phyloP scores from a whole-genome alignment of 306 rosid genomes.

The Lathyrus oleraceus region DNA sequence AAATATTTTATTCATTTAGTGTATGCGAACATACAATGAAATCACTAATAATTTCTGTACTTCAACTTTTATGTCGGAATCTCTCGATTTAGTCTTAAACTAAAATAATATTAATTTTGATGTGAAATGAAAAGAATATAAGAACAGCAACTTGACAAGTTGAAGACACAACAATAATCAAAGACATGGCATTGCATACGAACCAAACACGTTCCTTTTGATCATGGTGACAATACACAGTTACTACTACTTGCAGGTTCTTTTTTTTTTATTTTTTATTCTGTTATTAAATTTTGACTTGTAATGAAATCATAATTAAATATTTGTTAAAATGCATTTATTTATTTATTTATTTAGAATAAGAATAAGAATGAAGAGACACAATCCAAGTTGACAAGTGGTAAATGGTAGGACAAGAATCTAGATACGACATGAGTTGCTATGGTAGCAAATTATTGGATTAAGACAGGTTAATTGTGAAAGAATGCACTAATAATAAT shows the following conservation, averaged over 20 bases:
- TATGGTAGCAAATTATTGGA: constrained; percentile 31
- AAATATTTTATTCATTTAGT: constrained; percentile 1
- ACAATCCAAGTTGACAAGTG: constrained; percentile 16
- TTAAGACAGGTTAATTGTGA: constrained; percentile 14
- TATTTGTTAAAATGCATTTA: not conserved
- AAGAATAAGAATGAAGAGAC: constrained; percentile 8
- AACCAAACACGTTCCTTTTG: constrained; percentile 28
- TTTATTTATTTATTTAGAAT: not conserved
- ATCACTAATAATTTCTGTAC: not conserved
- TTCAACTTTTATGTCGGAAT: not conserved
- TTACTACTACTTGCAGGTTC: not conserved
- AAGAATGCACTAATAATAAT: constrained; percentile 23
- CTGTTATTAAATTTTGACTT: constrained; percentile 27
- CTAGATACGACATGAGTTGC: constrained; percentile 21
- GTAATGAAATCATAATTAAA: constrained; percentile 21
- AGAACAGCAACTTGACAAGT: not conserved
- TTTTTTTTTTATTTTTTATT: not conserved
- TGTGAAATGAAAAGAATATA: not conserved
- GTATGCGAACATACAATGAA: not conserved
- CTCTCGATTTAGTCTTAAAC: not conserved
- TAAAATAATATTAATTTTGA: not conserved
- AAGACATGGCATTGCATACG: constrained; percentile 16
- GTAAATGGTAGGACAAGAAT: constrained; percentile 16
- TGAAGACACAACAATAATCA: constrained; percentile 22
- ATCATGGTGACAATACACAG: constrained; percentile 30